Percentiles rank a stretch among this genome's conserved stretches.
These are phyloP conservation scores for Trypanosoma vivax DNA, from an alignment of 208 protist genomes.

Conservation along the genomic window DNA sequence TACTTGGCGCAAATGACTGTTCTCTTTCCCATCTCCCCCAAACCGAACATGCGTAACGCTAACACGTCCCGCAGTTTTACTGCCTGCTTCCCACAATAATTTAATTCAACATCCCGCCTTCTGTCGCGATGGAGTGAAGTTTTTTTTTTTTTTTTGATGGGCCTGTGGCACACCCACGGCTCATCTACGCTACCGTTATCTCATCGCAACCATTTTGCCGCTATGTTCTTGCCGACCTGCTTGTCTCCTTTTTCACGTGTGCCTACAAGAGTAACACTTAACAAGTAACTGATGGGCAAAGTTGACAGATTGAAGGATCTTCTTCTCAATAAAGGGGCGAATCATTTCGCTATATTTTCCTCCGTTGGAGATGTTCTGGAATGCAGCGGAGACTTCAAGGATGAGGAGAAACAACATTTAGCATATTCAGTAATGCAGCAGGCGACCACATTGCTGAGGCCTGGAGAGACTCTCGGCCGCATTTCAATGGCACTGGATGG, in stretches of 20 bases:
- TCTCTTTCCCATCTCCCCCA: no score
- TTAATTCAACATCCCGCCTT: no score
- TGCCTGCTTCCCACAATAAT: no score
- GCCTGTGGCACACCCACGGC: no score
- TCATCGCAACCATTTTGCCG: no score
- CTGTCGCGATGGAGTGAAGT: not conserved
- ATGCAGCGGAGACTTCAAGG: conserved; percentile 70
- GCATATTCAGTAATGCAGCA: conserved; percentile 76
- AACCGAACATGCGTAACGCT: no score
- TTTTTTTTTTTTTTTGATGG: not conserved
- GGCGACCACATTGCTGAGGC: conserved; percentile 29
- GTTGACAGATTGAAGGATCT: conserved; percentile 61
- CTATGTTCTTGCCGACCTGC: no score
- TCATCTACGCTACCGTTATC: no score
- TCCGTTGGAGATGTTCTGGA: conserved; percentile 59
- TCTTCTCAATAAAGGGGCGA: conserved; percentile 72
- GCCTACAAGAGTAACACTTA: not conserved
- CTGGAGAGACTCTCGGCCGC: conserved; percentile 57
- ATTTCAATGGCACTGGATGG: conserved; percentile 75
- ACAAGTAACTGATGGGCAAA: not conserved
- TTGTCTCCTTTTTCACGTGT: not conserved
- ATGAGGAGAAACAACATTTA: conserved; percentile 52
- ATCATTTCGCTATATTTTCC: conserved; percentile 78
- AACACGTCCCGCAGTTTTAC: conserved; percentile 2
- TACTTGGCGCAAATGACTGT: not conserved